Evolutionary conservation across 2,329 filamentous ascomycete species (phyloP).

Genomic region (Xylaria multiplex): DNA sequence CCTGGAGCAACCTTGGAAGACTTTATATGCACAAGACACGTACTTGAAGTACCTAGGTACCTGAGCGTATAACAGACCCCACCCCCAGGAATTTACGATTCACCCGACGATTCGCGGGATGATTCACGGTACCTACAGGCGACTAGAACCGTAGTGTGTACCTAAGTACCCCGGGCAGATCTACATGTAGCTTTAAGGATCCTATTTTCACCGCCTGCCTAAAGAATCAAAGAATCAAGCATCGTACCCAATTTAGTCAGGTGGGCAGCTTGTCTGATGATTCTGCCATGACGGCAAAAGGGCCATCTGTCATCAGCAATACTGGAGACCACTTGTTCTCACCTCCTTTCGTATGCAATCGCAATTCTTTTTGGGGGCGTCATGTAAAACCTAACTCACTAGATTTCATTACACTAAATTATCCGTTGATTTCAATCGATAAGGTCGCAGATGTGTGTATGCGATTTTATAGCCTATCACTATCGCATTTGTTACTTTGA

Average conservation of each 20-base stretch:
- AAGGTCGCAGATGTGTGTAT: not conserved
- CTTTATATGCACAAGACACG: not conserved
- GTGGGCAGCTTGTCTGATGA: conserved; percentile 37
- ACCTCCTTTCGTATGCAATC: conserved; percentile 1
- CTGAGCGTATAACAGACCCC: not conserved
- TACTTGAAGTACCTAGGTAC: not conserved
- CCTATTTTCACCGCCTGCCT: conserved; percentile 32
- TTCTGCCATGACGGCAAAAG: conserved; percentile 44
- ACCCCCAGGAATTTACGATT: not conserved
- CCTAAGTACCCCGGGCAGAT: too few species aligned
- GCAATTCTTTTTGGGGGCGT: not conserved
- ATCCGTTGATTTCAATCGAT: not conserved
- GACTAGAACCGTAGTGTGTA: too few species aligned
- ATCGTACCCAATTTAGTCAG: conserved; percentile 23
- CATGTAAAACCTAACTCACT: not conserved
- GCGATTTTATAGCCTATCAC: not conserved
- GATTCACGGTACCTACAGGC: too few species aligned
- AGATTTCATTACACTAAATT: not conserved
- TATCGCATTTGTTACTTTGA: not conserved
- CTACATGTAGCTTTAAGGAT: not conserved
- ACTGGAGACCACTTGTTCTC: conserved; percentile 16
- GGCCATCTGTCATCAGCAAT: conserved; percentile 45
- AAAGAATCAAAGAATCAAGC: not conserved
- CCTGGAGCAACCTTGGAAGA: too few species aligned
- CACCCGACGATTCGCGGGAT: too few species aligned